These are phyloP conservation scores for Polygonum aviculare DNA, from an alignment of 148 eudicot genomes.

Conservation along the genomic window DNA sequence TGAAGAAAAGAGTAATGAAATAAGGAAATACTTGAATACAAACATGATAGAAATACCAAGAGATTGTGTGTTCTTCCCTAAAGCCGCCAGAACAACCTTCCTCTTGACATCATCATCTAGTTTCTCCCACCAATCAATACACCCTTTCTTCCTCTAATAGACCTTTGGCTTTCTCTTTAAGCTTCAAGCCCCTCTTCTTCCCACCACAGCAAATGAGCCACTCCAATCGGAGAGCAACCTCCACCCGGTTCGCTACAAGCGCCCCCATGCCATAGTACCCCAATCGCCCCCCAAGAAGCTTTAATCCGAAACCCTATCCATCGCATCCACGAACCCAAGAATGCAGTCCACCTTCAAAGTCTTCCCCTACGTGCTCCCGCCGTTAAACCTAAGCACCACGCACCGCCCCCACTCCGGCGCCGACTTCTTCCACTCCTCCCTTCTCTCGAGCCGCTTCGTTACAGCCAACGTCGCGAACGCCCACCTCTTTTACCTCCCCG, in stretches of 20 bases:
- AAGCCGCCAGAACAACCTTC: constrained; percentile 31
- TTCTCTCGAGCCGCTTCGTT: no score
- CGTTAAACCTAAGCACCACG: no score
- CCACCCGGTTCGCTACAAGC: constrained; percentile 68
- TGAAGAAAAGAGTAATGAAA: background rate
- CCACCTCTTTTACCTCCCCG: no score
- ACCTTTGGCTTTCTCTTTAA: constrained; percentile 70
- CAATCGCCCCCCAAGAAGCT: constrained; percentile 61
- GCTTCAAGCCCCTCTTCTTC: constrained; percentile 75
- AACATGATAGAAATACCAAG: constrained; percentile 44
- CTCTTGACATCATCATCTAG: constrained; percentile 38
- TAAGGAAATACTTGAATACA: constrained; percentile 4
- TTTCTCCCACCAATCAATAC: constrained; percentile 88
- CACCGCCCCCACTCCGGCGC: no score
- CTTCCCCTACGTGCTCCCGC: no score
- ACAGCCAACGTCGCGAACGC: no score
- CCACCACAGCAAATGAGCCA: constrained; percentile 67
- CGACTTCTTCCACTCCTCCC: no score
- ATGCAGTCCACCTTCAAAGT: no score
- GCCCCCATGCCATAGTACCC: constrained; percentile 71
- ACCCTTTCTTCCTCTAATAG: constrained; percentile 95
- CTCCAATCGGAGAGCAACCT: constrained; percentile 70
- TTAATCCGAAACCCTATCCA: constrained; percentile 56
- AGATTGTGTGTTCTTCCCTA: constrained; percentile 51
- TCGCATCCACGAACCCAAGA: constrained; percentile 43